Evolutionary conservation across 176 grass and related monocot genomes (phyloP).

Genomic region (Phragmites australis): DNA sequence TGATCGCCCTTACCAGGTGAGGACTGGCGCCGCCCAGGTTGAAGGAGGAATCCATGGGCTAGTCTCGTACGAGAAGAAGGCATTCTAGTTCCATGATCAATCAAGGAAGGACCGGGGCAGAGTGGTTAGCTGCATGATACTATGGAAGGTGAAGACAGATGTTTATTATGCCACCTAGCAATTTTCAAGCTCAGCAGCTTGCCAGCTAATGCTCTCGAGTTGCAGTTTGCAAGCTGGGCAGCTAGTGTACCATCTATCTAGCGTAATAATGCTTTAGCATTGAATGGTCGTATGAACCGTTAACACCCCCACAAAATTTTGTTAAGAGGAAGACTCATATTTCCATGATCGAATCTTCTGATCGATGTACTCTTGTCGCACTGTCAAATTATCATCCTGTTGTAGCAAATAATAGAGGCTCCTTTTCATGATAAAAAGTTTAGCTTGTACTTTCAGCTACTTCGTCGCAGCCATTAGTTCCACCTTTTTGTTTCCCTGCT

Average conservation of each 20-base stretch:
- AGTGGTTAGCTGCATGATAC: not conserved
- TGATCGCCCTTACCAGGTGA: constrained; percentile 49
- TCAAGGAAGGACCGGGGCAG: not conserved
- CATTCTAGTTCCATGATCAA: constrained; percentile 41
- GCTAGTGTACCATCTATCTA: constrained; percentile 16
- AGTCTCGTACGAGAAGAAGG: constrained; percentile 84
- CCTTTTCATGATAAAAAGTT: not conserved
- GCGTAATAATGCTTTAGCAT: not conserved
- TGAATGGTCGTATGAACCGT: not conserved
- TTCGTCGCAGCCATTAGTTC: not conserved
- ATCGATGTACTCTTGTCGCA: not conserved
- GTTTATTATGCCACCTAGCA: not conserved
- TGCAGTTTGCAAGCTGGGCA: not conserved
- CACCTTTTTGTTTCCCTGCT: constrained; percentile 11
- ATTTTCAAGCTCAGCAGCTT: not conserved
- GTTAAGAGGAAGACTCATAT: not conserved
- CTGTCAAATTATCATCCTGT: not conserved
- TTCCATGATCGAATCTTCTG: constrained; percentile 14
- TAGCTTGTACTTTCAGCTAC: constrained; percentile 33
- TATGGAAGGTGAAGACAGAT: not conserved
- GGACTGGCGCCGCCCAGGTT: constrained; percentile 82
- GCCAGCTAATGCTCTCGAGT: not conserved
- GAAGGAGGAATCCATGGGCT: constrained; percentile 90
- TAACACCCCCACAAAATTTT: not conserved
- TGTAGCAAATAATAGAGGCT: not conserved